Conservation (phyloP, 1,139 yeast species). For the Protomyces pachydermus region DNA sequence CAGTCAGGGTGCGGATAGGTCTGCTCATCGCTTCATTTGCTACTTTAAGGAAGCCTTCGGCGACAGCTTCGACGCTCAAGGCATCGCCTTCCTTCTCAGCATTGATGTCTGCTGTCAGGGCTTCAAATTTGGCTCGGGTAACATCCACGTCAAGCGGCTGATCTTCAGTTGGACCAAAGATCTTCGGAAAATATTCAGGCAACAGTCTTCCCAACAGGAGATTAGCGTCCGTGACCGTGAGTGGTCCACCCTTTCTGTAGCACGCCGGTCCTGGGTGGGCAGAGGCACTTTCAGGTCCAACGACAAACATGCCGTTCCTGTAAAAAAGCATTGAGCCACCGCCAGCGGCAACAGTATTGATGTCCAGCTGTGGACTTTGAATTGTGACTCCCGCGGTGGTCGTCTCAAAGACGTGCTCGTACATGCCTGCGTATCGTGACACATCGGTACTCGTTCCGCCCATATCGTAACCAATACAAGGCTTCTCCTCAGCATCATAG, state of each 20-base stretch:
- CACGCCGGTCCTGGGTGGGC: conserved; percentile 61
- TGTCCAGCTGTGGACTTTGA: conserved; percentile 55
- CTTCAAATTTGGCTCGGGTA: conserved; percentile 43
- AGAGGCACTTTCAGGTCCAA: conserved; percentile 55
- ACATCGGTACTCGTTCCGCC: conserved; percentile 61
- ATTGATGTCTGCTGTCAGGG: conserved; percentile 45
- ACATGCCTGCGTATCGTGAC: conserved; percentile 47
- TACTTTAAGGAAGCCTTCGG: conserved; percentile 49
- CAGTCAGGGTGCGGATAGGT: conserved; percentile 49
- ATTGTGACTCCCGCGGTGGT: conserved; percentile 53
- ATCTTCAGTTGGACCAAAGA: conserved; percentile 52
- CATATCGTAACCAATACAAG: conserved; percentile 56
- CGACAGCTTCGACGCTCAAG: conserved; percentile 46
- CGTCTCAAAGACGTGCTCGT: conserved; percentile 53
- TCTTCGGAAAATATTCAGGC: conserved; percentile 51
- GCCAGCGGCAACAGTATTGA: conserved; percentile 58
- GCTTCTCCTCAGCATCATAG: conserved; percentile 41
- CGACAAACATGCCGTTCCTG: conserved; percentile 50
- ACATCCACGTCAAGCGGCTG: conserved; percentile 47
- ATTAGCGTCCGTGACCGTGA: conserved; percentile 55
- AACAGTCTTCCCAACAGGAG: conserved; percentile 49
- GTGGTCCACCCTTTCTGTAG: conserved; percentile 54
- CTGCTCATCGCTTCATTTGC: conserved; percentile 53
- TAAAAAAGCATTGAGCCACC: conserved; percentile 53
- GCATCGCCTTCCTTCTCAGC: conserved; percentile 37